Percentiles rank a stretch among this genome's conserved stretches.
Evolutionary conservation across 805 yeast species (phyloP).

Genomic region (Wickerhamiella domercqiae): DNA sequence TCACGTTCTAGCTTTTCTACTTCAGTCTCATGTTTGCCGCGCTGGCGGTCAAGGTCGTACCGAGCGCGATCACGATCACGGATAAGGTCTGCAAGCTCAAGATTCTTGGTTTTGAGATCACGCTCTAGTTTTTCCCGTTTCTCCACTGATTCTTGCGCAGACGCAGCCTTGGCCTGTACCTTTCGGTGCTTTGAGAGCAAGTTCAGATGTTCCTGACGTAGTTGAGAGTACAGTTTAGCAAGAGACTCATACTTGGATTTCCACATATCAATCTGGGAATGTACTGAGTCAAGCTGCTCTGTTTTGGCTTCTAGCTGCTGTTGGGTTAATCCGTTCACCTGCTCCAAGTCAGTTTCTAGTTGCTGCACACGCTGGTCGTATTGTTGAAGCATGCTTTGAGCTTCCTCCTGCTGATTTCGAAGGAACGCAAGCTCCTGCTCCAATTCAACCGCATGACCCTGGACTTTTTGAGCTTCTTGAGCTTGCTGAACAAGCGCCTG

Average conservation of each 20-base stretch:
- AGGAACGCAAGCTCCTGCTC: conserved; percentile 67
- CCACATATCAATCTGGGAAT: conserved; percentile 68
- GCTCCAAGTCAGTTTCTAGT: conserved; percentile 55
- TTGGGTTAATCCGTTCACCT: conserved; percentile 46
- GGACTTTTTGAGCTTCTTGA: conserved; percentile 58
- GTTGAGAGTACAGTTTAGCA: conserved; percentile 77
- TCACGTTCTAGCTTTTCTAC: conserved; percentile 51
- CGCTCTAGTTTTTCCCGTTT: conserved; percentile 69
- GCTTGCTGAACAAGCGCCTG: conserved; percentile 58
- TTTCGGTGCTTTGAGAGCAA: conserved; percentile 63
- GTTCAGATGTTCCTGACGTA: conserved; percentile 81
- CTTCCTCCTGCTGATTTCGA: conserved; percentile 71
- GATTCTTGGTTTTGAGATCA: conserved; percentile 69
- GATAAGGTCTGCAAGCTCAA: conserved; percentile 77
- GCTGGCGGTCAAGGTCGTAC: conserved; percentile 57
- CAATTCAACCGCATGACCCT: conserved; percentile 62
- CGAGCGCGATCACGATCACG: conserved; percentile 82
- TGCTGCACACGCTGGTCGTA: conserved; percentile 75
- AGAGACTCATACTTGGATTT: conserved; percentile 74
- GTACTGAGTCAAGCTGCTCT: conserved; percentile 49
- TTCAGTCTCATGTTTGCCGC: conserved; percentile 49
- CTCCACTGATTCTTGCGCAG: conserved; percentile 80
- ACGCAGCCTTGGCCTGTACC: conserved; percentile 69
- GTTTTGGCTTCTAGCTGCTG: conserved; percentile 65
- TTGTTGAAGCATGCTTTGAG: conserved; percentile 68